Base-by-base conservation (phyloP, 2,329 filamentous ascomycete genomes). In the Colletotrichum scovillei region DNA sequence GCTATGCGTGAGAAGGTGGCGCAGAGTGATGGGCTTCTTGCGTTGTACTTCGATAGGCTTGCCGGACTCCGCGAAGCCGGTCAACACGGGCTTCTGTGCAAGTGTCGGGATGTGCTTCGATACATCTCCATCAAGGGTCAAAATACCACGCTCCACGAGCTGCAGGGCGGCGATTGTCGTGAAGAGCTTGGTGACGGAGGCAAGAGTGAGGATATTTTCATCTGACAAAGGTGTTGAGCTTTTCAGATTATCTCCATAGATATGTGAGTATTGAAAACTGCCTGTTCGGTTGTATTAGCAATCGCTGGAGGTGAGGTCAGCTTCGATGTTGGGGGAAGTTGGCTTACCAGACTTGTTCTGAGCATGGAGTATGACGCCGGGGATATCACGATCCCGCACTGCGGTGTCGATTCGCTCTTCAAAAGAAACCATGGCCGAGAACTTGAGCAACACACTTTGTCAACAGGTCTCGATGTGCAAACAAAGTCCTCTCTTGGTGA, bases 91-190 rank as follows among this genome's bases (percentile, higher is more conserved):
- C 69, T 88, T 85, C 1, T 78, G 78, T 0, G 82, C 82, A 0
- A 91, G 81, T 38, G 88, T 87, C 0, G 88, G 89, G 2, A 86
- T 79, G 3, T 88, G 62, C 0, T 76, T 49, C 0, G 82, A 81
- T 0, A 90, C 76, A 66, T 89, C 85, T 3, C 83, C 84, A 9
- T 85, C 83, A 0, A 91, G 80, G 1, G 77, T 77, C 0, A 90
- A 76, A 0, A 86, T 78, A 0, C 87, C 88, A 7, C 86, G 82
- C 46, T 91, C 88, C 2, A 91, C 87, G 58, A 87, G 85, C 70
- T 90, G 87, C n/a, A 91, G 76, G 1, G 84, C 84, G 2, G 88
- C 86, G 64, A 91, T 84, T 1, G 85, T 84, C 2, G 88, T 85
- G 66, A 89, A 74, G 3, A 91, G 78, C 72, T 87, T 87, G 30